Percentiles rank a stretch among this genome's conserved stretches.
Conservation (phyloP, 495 filamentous ascomycete genomes). For the Hyphodiscus hymeniophilus region DNA sequence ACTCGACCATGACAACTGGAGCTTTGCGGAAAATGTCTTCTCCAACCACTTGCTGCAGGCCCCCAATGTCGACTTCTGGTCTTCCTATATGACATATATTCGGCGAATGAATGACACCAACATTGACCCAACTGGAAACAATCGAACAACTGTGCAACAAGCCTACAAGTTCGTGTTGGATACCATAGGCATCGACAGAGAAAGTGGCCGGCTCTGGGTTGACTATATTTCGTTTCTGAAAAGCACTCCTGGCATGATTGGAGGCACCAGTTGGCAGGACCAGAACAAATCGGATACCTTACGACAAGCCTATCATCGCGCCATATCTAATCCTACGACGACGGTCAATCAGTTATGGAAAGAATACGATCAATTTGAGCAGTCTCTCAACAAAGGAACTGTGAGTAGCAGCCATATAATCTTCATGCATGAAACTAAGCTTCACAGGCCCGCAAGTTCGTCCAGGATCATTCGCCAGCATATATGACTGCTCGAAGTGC, state of each 20-base stretch:
- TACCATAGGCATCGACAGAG: constrained; percentile 84
- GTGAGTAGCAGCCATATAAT: constrained; percentile 27
- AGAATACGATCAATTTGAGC: constrained; percentile 94
- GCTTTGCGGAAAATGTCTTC: constrained; percentile 74
- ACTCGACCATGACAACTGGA: constrained; percentile 68
- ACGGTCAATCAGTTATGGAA: constrained; percentile 83
- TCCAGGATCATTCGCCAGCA: constrained; percentile 81
- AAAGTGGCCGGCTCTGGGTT: constrained; percentile 82
- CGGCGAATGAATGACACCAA: constrained; percentile 80
- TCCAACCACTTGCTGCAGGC: constrained; percentile 60
- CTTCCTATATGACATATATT: constrained; percentile 88
- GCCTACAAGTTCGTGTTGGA: constrained; percentile 89
- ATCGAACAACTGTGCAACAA: constrained; percentile 66
- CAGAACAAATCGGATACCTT: constrained; percentile 94
- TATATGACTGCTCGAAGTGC: constrained; percentile 92
- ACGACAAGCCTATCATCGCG: constrained; percentile 83
- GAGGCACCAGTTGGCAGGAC: constrained; percentile 87
- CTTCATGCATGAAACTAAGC: constrained; percentile 19
- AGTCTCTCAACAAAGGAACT: constrained; percentile 73
- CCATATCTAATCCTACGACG: constrained; percentile 73
- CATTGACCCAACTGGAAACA: constrained; percentile 66
- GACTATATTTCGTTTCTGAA: constrained; percentile 91
- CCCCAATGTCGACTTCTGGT: constrained; percentile 81
- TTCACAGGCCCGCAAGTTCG: constrained; percentile 73
- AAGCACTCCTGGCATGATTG: constrained; percentile 71